phyloP scores from a whole-genome alignment of 495 filamentous ascomycete species.

The Chlorociboria aeruginascens region DNA sequence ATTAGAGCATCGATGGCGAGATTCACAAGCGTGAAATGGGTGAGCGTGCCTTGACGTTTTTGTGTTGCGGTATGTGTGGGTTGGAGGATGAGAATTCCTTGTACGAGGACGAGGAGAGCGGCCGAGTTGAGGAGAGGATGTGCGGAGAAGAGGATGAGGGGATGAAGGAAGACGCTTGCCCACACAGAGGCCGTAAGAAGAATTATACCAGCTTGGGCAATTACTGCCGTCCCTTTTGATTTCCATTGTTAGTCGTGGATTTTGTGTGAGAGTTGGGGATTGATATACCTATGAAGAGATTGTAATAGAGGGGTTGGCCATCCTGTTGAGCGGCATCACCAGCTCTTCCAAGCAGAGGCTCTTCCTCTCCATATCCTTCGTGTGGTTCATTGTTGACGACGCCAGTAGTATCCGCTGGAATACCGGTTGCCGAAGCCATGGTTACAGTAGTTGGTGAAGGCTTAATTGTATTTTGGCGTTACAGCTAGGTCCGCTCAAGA shows the following conservation, averaged over 20 bases:
- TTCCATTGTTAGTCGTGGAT: too few species aligned
- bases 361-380: constrained; percentile 38
- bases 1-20: constrained; percentile 49
- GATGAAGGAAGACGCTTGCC: constrained; percentile 55
- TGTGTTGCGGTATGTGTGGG: constrained; percentile 67
- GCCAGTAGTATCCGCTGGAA: constrained; percentile 21
- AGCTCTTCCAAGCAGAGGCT: constrained; percentile 63
- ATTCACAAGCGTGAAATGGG: constrained; percentile 56
- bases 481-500: too few species aligned
- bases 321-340: constrained; percentile 64
- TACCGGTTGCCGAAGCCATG: constrained; percentile 44
- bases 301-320: constrained; percentile 47
- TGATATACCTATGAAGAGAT: constrained; percentile 60
- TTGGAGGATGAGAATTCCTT: constrained; percentile 77
- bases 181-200: constrained; percentile 64
- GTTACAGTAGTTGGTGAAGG: constrained; percentile 1
- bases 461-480: neutral
- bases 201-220: constrained; percentile 40
- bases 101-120: constrained; percentile 58
- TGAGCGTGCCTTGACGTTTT: constrained; percentile 58
- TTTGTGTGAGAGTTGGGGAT: too few species aligned
- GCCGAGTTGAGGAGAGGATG: constrained; percentile 80
- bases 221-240: constrained; percentile 55
- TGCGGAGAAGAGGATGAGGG: constrained; percentile 62
- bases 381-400: neutral